phyloP scores from a whole-genome alignment of 2,329 filamentous ascomycete species.

The Endoconidiophora laricicola region DNA sequence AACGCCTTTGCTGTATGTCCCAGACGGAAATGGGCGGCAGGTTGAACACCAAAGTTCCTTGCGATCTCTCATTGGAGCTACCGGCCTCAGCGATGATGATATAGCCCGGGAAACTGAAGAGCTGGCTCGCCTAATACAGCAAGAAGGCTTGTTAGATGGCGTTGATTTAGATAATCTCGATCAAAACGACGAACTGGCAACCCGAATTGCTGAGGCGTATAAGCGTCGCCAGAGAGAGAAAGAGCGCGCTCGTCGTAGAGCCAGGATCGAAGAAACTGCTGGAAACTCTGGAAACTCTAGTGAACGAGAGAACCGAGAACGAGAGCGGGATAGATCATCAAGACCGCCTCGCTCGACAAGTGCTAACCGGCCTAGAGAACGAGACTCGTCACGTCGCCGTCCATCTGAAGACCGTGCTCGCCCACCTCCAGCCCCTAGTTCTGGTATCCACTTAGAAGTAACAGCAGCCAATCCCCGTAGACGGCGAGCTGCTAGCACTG shows the following conservation, averaged over 20 bases:
- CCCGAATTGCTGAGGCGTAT: slow-evolving; percentile 80
- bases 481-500: slow-evolving; percentile 35
- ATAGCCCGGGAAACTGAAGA: slow-evolving; percentile 82
- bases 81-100: slow-evolving; percentile 58
- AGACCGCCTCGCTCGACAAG: slow-evolving; percentile 18
- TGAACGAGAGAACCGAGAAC: background rate
- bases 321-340: slow-evolving; percentile 7
- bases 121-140: slow-evolving; percentile 74
- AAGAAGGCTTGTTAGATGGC: slow-evolving; percentile 74
- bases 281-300: no score
- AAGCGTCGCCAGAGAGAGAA: slow-evolving; percentile 52
- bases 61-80: slow-evolving; percentile 65
- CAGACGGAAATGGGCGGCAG: slow-evolving; percentile 27
- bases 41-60: slow-evolving; percentile 84
- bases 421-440: slow-evolving; percentile 30
- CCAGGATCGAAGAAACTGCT: background rate
- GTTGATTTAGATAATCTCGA: slow-evolving; percentile 81
- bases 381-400: slow-evolving; percentile 24
- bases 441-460: slow-evolving; percentile 27
- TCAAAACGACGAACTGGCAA: slow-evolving; percentile 67
- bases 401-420: slow-evolving; percentile 32
- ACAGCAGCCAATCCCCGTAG: slow-evolving; percentile 27
- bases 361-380: slow-evolving; percentile 16
- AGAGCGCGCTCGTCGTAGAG: slow-evolving; percentile 17
- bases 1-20: background rate